A percentile compares a stretch with the other conserved stretches of the same genome.
phyloP scores from a whole-genome alignment of 2,329 filamentous ascomycete species.

The Cadophora malorum region DNA sequence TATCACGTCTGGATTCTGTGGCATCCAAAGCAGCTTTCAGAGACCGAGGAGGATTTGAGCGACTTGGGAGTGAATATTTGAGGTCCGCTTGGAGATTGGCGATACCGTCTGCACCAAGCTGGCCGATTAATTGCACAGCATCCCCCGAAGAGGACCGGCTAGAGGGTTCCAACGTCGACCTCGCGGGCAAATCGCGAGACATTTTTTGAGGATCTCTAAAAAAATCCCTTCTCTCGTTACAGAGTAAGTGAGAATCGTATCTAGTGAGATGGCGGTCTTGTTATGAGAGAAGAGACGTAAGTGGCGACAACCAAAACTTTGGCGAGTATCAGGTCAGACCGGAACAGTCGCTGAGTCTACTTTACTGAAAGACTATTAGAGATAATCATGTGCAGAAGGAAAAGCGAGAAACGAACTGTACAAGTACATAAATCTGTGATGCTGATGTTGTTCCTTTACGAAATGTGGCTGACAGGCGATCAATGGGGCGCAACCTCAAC shows the following conservation, averaged over 20 bases:
- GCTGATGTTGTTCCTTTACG: background rate
- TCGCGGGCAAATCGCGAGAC: background rate
- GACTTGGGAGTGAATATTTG: slow-evolving; percentile 17
- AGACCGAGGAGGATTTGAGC: slow-evolving; percentile 35
- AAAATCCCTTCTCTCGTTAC: background rate
- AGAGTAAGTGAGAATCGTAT: background rate
- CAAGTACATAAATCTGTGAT: background rate
- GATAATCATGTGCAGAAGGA: background rate
- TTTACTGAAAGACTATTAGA: background rate
- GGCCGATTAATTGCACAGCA: slow-evolving; percentile 32
- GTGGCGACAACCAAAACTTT: slow-evolving; percentile 5
- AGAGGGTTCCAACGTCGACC: background rate
- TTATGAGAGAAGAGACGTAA: background rate
- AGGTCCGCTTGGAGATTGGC: slow-evolving; percentile 32
- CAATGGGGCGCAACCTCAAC: slow-evolving; percentile 10
- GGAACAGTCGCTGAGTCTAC: background rate
- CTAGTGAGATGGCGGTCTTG: background rate
- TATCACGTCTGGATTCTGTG: slow-evolving; percentile 22
- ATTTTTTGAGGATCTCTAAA: background rate
- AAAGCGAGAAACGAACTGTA: background rate
- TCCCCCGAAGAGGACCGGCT: slow-evolving; percentile 35
- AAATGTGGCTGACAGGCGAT: slow-evolving; percentile 17
- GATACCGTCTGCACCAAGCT: slow-evolving; percentile 36
- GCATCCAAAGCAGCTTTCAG: slow-evolving; percentile 40
- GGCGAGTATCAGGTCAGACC: background rate